Evolutionary conservation across 1,284 basidiomycete genomes (phyloP).

Genomic region (Leccinum pachyderme): DNA sequence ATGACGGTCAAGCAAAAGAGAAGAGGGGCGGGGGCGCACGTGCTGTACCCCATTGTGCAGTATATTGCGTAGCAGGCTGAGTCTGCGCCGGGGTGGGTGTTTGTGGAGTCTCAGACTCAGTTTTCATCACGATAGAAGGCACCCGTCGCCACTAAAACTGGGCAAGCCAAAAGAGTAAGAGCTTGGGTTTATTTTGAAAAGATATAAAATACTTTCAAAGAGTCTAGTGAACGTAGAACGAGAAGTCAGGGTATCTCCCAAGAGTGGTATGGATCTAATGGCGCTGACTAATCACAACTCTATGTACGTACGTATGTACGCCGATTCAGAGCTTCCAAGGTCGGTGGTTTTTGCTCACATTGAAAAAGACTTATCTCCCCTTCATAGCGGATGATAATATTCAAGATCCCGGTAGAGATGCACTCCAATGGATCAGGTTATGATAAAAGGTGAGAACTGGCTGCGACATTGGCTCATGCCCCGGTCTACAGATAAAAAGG

Average conservation of each 20-base stretch:
- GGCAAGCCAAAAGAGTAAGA: not conserved
- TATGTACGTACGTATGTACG: no score
- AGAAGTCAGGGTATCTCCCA: not conserved
- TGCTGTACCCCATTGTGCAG: slow-evolving; percentile 42
- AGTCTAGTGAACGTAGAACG: not conserved
- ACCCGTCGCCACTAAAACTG: not conserved
- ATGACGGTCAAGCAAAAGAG: not conserved
- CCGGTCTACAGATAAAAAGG: not conserved
- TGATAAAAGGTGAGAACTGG: no score
- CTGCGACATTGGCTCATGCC: no score
- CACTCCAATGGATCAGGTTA: no score
- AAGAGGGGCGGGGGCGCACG: slow-evolving; percentile 34
- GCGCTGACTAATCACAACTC: no score
- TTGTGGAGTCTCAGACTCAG: slow-evolving; percentile 35
- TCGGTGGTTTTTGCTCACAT: no score
- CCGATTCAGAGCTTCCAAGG: no score
- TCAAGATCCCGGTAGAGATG: no score
- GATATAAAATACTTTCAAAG: not conserved
- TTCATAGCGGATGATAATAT: no score
- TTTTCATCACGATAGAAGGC: slow-evolving; percentile 27
- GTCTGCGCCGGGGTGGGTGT: slow-evolving; percentile 31
- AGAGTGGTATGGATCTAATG: not conserved
- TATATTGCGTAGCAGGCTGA: slow-evolving; percentile 29
- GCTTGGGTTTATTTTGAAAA: not conserved
- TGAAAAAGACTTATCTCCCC: no score